phyloP scores from a whole-genome alignment of 495 filamentous ascomycete species.

The Trichocladium antarcticum region DNA sequence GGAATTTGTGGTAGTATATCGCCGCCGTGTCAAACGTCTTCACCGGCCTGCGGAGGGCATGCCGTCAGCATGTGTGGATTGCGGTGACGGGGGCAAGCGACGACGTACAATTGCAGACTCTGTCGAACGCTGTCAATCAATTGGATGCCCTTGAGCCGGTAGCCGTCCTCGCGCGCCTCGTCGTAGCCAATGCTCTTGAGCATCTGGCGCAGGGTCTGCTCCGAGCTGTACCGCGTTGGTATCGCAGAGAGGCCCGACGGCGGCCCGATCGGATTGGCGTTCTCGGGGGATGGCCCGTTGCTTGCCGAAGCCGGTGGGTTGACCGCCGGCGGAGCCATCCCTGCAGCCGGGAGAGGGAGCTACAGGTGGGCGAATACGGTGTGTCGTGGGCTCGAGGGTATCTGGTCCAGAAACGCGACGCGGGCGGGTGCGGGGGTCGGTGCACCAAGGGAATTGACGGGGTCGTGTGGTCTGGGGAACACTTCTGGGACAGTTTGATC shows the following conservation, averaged over 20 bases:
- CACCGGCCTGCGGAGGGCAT: constrained; percentile 45
- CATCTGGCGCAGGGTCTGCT: constrained; percentile 30
- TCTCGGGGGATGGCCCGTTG: constrained; percentile 8
- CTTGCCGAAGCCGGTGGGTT: constrained; percentile 7
- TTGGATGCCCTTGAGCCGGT: constrained; percentile 63
- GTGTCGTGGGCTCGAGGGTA: background rate
- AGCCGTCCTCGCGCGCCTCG: constrained; percentile 48
- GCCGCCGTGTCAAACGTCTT: constrained; percentile 76
- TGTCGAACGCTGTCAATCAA: constrained; percentile 72
- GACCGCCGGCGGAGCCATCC: constrained; percentile 19
- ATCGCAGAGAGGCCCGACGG: constrained; percentile 30
- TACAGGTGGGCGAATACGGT: too few relatives aligned
- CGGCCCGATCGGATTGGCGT: constrained; percentile 25
- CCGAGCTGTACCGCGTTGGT: constrained; percentile 32
- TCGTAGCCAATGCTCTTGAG: constrained; percentile 30
- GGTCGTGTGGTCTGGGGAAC: too few relatives aligned
- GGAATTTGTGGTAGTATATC: constrained; percentile 81
- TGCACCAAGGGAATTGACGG: too few relatives aligned
- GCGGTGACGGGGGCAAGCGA: background rate
- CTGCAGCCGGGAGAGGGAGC: background rate
- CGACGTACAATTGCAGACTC: constrained; percentile 55
- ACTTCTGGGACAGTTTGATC: too few relatives aligned
- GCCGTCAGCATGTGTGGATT: background rate
- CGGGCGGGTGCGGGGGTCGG: background rate
- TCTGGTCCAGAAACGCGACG: background rate